These are phyloP conservation scores for Cytospora chrysosperma DNA, from an alignment of 2,329 filamentous ascomycete genomes.

Conservation along the genomic window DNA sequence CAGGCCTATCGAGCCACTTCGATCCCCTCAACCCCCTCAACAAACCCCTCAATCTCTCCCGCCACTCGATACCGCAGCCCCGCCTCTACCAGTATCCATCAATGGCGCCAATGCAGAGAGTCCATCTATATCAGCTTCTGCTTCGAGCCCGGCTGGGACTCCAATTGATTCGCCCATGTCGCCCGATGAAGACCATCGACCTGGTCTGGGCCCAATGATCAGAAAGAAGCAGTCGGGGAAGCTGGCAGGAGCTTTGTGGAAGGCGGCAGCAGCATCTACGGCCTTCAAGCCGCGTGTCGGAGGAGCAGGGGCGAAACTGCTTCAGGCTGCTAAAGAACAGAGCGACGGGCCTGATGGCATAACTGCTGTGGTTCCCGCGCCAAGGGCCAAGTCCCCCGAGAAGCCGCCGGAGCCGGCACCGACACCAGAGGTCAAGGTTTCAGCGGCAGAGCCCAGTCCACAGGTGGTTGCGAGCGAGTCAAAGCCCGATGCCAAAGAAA, in stretches of 20 bases:
- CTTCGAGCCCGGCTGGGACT: constrained; percentile 27
- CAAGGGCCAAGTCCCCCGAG: constrained; percentile 42
- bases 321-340: constrained; percentile 58
- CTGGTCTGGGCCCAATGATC: constrained; percentile 87
- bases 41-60: constrained; percentile 11
- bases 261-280: constrained; percentile 70
- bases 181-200: constrained; percentile 50
- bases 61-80: constrained; percentile 17
- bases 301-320: constrained; percentile 69
- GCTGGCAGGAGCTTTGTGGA: constrained; percentile 74
- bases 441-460: constrained; percentile 33
- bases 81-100: constrained; percentile 13
- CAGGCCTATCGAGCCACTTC: constrained; percentile 14
- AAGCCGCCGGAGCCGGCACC: constrained; percentile 38
- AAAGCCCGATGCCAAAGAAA: constrained; percentile 29
- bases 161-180: constrained; percentile 32
- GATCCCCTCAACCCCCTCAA: too few relatives aligned
- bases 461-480: neutral
- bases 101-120: constrained; percentile 15
- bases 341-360: constrained; percentile 81
- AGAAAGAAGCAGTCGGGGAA: constrained; percentile 74
- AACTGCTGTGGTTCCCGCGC: constrained; percentile 79
- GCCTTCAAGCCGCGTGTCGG: constrained; percentile 85
- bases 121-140: constrained; percentile 26
- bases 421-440: constrained; percentile 58